These are phyloP conservation scores for Magnolia changhungtana DNA, from an alignment of 164 flowering plant species.

Conservation along the genomic window DNA sequence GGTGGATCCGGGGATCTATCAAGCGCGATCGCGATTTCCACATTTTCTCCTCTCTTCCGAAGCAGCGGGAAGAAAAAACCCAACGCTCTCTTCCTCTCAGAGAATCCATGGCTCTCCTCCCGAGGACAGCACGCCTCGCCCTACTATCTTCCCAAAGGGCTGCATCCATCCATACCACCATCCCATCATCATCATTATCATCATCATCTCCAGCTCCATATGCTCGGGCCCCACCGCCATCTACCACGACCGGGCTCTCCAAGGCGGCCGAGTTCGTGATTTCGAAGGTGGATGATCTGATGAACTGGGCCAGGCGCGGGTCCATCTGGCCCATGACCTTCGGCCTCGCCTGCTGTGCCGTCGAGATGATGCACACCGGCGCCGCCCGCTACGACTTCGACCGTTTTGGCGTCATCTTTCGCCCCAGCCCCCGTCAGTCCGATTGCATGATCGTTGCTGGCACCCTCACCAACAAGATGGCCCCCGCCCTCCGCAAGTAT, in stretches of 20 bases:
- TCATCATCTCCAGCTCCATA: constrained; percentile 45
- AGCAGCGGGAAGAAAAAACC: too few relatives aligned
- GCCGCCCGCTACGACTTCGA: constrained; percentile 97
- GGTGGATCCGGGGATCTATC: too few relatives aligned
- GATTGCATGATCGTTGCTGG: constrained; percentile 99
- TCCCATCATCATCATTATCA: constrained; percentile 20
- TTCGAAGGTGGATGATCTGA: constrained; percentile 91
- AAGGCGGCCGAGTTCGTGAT: constrained; percentile 83
- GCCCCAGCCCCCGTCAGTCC: constrained; percentile 94
- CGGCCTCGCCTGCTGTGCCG: constrained; percentile 98
- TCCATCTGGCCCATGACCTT: constrained; percentile 99
- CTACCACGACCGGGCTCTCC: constrained; percentile 49
- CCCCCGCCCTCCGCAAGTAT: constrained; percentile 96
- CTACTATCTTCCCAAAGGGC: constrained; percentile 33
- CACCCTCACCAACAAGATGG: constrained; percentile 99
- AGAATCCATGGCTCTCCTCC: constrained; percentile 39
- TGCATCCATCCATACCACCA: constrained; percentile 43
- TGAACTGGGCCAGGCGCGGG: constrained; percentile 95
- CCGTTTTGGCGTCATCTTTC: constrained; percentile 87
- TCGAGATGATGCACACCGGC: constrained; percentile 99
- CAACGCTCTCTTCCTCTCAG: not conserved
- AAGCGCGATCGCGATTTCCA: too few relatives aligned
- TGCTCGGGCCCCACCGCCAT: constrained; percentile 50
- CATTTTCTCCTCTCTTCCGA: too few relatives aligned
- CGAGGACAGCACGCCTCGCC: constrained; percentile 40